phyloP scores from a whole-genome alignment of 768 basidiomycete species.

The Suillus clintonianus region DNA sequence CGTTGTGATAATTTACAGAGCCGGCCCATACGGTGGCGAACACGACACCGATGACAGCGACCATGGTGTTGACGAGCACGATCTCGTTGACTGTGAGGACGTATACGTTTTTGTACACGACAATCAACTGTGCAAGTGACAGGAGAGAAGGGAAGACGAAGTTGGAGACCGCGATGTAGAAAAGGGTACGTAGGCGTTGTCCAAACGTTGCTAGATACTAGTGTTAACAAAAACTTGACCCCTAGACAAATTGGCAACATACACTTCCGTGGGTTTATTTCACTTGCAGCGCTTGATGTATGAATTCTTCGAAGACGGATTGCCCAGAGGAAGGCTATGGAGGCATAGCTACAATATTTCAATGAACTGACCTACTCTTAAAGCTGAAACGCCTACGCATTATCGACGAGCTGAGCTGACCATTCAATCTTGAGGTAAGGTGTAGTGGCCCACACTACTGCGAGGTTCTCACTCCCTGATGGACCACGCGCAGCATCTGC shows the following conservation, averaged over 20 bases:
- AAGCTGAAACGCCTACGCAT: background rate
- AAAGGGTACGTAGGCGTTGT: conserved; percentile 31
- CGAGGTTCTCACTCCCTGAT: background rate
- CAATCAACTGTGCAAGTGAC: conserved; percentile 32
- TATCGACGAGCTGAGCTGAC: background rate
- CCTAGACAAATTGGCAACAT: background rate
- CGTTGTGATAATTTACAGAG: background rate
- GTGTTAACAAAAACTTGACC: background rate
- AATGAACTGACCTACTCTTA: background rate
- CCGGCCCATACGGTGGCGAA: conserved; percentile 38
- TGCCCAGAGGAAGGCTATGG: background rate
- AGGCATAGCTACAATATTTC: background rate
- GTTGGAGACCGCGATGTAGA: conserved; percentile 38
- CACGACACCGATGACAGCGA: conserved; percentile 38
- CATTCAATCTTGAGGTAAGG: conserved; percentile 3
- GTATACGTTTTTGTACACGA: background rate
- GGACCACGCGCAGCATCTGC: conserved; percentile 2
- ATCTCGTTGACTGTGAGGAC: conserved; percentile 5
- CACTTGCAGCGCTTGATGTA: conserved; percentile 3
- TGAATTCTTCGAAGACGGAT: background rate
- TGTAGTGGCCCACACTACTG: conserved; percentile 4
- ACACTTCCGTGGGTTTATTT: background rate
- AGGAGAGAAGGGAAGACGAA: conserved; percentile 41
- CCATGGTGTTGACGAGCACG: conserved; percentile 27
- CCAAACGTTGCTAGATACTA: conserved; percentile 8